phyloP scores from a whole-genome alignment of 2,329 filamentous ascomycete species.

The Lachnellula hyalina region DNA sequence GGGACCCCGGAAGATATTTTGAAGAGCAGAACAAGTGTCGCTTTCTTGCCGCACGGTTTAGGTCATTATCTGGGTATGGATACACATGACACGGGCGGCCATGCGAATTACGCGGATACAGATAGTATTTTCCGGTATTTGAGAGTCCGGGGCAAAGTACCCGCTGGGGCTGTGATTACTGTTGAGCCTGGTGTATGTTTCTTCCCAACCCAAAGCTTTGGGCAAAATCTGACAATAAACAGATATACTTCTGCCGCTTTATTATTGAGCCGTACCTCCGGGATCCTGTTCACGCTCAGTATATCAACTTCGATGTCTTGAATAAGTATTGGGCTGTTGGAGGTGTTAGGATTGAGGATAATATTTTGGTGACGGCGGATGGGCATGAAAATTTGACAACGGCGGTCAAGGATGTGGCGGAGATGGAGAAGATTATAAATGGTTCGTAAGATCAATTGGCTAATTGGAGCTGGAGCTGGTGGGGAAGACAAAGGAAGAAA shows the following conservation, averaged over 20 bases:
- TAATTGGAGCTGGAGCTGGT: too few relatives aligned
- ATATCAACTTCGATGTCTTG: constrained; percentile 69
- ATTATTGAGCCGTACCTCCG: constrained; percentile 78
- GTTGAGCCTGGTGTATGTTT: constrained; percentile 80
- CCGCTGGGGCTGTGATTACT: constrained; percentile 78
- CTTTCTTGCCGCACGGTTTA: constrained; percentile 87
- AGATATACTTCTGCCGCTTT: constrained; percentile 87
- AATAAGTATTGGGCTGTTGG: constrained; percentile 79
- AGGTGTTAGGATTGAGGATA: constrained; percentile 66
- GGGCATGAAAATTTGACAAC: constrained; percentile 70
- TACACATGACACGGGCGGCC: constrained; percentile 80
- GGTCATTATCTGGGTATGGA: constrained; percentile 92
- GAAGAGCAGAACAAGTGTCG: constrained; percentile 71
- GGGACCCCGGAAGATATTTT: constrained; percentile 68
- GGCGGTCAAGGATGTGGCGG: constrained; percentile 61
- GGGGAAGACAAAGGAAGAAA: too few relatives aligned
- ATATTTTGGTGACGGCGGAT: constrained; percentile 64
- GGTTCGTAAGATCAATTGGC: neutral
- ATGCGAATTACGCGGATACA: constrained; percentile 70
- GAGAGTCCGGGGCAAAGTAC: constrained; percentile 68
- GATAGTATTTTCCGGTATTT: constrained; percentile 86
- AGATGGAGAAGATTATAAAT: constrained; percentile 44
- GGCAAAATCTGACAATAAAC: constrained; percentile 1
- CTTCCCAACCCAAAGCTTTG: neutral
- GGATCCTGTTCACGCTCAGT: constrained; percentile 66